These are phyloP conservation scores for Aleurites moluccanus DNA, from an alignment of 441 rosid species.

Conservation along the genomic window DNA sequence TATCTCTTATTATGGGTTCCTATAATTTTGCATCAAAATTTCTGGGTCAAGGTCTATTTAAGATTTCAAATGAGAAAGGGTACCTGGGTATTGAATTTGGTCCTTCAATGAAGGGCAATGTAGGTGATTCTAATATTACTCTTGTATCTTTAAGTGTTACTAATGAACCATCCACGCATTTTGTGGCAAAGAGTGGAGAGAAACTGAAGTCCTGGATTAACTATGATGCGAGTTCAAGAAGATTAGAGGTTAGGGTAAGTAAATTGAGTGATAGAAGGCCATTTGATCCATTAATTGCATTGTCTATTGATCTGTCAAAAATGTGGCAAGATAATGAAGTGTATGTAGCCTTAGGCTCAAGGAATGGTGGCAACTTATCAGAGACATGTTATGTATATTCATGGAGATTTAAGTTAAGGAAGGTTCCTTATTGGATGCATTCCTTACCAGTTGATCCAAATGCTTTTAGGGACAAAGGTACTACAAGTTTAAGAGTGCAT, in stretches of 20 bases:
- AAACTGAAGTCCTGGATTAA: slow-evolving; percentile 46
- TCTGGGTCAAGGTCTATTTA: slow-evolving; percentile 37
- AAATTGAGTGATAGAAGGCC: slow-evolving; percentile 38
- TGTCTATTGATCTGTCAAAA: slow-evolving; percentile 33
- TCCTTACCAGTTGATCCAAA: slow-evolving; percentile 46
- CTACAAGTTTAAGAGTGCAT: slow-evolving; percentile 19
- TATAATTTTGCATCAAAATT: slow-evolving; percentile 30
- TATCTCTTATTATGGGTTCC: slow-evolving; percentile 44
- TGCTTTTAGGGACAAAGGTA: slow-evolving; percentile 14
- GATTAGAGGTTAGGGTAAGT: slow-evolving; percentile 42
- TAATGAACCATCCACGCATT: slow-evolving; percentile 27
- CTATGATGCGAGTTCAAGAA: slow-evolving; percentile 45
- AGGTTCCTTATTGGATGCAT: slow-evolving; percentile 37
- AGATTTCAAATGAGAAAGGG: slow-evolving; percentile 30
- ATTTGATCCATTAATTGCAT: slow-evolving; percentile 32
- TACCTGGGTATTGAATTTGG: slow-evolving; percentile 44
- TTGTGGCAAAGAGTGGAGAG: slow-evolving; percentile 37
- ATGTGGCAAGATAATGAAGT: slow-evolving; percentile 43
- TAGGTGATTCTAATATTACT: slow-evolving; percentile 33
- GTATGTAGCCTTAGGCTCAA: slow-evolving; percentile 37
- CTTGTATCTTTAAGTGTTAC: slow-evolving; percentile 30
- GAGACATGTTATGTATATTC: slow-evolving; percentile 38
- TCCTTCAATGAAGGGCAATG: slow-evolving; percentile 30
- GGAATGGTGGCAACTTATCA: slow-evolving; percentile 26
- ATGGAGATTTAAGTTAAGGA: slow-evolving; percentile 43